Conservation (phyloP, 2,329 filamentous ascomycete genomes). For the Diaporthe humulicola region DNA sequence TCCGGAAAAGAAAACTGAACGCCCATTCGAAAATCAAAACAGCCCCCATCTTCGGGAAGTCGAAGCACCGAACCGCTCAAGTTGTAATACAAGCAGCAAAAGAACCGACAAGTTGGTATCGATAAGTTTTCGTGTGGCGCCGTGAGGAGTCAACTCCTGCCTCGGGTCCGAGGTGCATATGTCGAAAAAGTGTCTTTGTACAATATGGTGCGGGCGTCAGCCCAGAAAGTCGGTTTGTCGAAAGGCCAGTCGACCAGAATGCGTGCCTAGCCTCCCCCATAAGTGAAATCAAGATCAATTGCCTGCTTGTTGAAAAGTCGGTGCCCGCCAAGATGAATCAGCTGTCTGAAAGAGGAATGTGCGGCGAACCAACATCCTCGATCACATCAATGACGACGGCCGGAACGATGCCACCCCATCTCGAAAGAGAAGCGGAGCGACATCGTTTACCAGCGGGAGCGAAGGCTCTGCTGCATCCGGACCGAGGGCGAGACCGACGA, state of each 20-base stretch:
- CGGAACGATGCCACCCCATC: constrained; percentile 49
- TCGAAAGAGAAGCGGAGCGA: constrained; percentile 50
- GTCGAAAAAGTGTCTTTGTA: constrained; percentile 52
- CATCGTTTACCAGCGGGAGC: constrained; percentile 66
- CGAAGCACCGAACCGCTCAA: constrained; percentile 51
- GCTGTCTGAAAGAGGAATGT: constrained; percentile 53
- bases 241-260: constrained; percentile 47
- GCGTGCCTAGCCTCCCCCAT: constrained; percentile 49
- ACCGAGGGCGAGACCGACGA: constrained; percentile 73
- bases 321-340: constrained; percentile 65
- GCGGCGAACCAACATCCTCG: constrained; percentile 51
- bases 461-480: constrained; percentile 69
- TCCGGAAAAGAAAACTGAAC: constrained; percentile 48
- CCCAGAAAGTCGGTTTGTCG: constrained; percentile 43
- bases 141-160: constrained; percentile 46
- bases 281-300: constrained; percentile 57
- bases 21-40: constrained; percentile 60
- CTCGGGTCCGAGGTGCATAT: constrained; percentile 50
- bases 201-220: constrained; percentile 44
- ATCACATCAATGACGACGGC: constrained; percentile 54
- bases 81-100: constrained; percentile 44
- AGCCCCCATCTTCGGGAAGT: constrained; percentile 55
- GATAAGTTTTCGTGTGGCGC: constrained; percentile 49
- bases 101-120: constrained; percentile 48
- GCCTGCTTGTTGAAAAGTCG: constrained; percentile 55